Evolutionary conservation across 352 stramenopile species (phyloP).

Genomic region (Globisporangium echinulatum): DNA sequence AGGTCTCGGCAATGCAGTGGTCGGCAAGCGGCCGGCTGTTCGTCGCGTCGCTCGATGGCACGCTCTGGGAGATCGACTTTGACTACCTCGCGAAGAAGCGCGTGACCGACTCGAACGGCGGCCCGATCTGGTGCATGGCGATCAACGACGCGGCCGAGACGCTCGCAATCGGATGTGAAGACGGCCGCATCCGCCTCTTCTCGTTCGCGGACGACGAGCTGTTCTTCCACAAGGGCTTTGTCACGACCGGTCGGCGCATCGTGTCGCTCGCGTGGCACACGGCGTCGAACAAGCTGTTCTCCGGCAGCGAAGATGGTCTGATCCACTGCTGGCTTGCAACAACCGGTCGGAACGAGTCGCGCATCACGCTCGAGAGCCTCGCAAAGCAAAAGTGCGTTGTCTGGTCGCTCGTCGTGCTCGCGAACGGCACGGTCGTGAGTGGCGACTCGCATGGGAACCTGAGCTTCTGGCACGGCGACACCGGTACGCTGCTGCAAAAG

Average conservation of each 20-base stretch:
- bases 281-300: constrained; percentile 74
- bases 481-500: constrained; percentile 88
- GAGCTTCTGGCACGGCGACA: constrained; percentile 91
- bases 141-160: constrained; percentile 47
- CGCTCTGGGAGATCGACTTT: constrained; percentile 82
- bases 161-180: constrained; percentile 85
- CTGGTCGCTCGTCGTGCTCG: constrained; percentile 88
- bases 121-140: constrained; percentile 84
- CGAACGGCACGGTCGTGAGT: constrained; percentile 89
- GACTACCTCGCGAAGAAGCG: constrained; percentile 60
- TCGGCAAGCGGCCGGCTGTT: constrained; percentile 45
- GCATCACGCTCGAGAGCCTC: constrained; percentile 79
- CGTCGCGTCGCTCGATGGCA: constrained; percentile 62
- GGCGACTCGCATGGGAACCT: constrained; percentile 91
- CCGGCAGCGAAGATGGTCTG: constrained; percentile 73
- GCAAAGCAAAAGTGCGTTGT: constrained; percentile 78
- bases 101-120: constrained; percentile 83
- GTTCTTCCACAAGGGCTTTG: constrained; percentile 81
- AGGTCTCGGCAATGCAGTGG: constrained; percentile 74
- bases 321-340: constrained; percentile 86
- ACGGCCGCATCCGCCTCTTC: constrained; percentile 88
- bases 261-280: constrained; percentile 83
- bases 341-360: constrained; percentile 70
- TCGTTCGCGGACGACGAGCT: constrained; percentile 64
- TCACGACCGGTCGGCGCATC: constrained; percentile 64